Conservation (phyloP, 352 stramenopile species). For the Globisporangium emineosum region DNA sequence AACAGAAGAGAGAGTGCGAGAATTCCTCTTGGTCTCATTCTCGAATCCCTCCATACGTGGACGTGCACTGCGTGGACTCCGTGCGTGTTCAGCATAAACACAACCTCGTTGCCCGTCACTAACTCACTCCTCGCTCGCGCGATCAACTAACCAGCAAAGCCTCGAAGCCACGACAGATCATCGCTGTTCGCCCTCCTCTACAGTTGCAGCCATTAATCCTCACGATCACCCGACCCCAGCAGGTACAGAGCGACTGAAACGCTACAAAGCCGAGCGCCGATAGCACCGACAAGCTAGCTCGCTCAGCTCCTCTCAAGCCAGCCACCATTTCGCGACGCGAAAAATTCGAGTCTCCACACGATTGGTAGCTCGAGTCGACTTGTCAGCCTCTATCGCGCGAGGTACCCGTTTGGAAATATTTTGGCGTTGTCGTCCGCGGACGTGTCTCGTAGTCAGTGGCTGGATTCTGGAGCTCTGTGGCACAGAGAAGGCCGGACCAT, state of each 20-base stretch:
- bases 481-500: neutral
- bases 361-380: neutral
- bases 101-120: neutral
- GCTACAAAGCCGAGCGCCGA: neutral
- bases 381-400: slow-evolving; percentile 9
- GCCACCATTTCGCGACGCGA: slow-evolving; percentile 1
- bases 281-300: neutral
- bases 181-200: neutral
- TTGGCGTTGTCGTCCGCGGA: neutral
- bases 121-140: no score
- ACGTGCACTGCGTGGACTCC: neutral
- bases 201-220: neutral
- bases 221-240: neutral
- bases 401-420: neutral
- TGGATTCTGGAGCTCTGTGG: neutral
- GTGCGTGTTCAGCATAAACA: neutral
- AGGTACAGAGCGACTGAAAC: neutral
- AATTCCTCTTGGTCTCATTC: neutral
- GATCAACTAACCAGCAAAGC: no score
- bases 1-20: neutral
- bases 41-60: neutral
- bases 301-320: neutral
- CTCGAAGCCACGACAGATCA: neutral
- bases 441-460: slow-evolving; percentile 5
- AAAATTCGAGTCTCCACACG: neutral